Conservation (phyloP, 306 rosid genomes). For the Cicer arietinum region DNA sequence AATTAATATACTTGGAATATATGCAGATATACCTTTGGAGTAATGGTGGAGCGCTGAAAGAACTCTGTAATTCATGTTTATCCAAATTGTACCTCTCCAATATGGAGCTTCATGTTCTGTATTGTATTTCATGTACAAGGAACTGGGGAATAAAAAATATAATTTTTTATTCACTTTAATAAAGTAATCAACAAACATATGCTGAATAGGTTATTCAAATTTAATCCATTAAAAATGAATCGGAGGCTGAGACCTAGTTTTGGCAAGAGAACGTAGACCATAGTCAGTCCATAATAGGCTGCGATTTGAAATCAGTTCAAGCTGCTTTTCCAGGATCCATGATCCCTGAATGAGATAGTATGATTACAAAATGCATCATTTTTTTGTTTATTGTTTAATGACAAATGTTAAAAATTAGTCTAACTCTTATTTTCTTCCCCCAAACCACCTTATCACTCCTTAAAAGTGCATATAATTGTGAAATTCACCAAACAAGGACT, state of each 20-base stretch:
- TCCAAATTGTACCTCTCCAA: conserved; percentile 97
- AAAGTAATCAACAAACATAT: conserved; percentile 34
- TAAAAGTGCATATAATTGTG: conserved; percentile 26
- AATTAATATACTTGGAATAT: neutral
- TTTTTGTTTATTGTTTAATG: neutral
- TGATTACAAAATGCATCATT: conserved; percentile 4
- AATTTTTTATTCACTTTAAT: conserved; percentile 30
- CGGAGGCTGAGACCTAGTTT: conserved; percentile 63
- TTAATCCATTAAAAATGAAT: neutral
- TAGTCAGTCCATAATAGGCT: conserved; percentile 81
- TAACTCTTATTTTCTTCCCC: too few relatives aligned
- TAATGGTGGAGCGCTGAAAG: conserved; percentile 90
- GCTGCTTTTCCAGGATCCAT: conserved; percentile 89
- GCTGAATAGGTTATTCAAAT: conserved; percentile 26
- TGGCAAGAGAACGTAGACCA: conserved; percentile 93
- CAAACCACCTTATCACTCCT: too few relatives aligned
- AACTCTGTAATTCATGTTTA: conserved; percentile 76
- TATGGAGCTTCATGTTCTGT: conserved; percentile 88
- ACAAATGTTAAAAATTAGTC: neutral
- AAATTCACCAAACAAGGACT: conserved; percentile 9
- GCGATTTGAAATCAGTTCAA: conserved; percentile 75
- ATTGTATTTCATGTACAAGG: conserved; percentile 87
- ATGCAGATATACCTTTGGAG: conserved; percentile 70
- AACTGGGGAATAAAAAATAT: conserved; percentile 50
- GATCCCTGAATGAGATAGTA: conserved; percentile 62